These are phyloP conservation scores for Globisporangium heterothallicum DNA, from an alignment of 352 stramenopile genomes.

Conservation along the genomic window DNA sequence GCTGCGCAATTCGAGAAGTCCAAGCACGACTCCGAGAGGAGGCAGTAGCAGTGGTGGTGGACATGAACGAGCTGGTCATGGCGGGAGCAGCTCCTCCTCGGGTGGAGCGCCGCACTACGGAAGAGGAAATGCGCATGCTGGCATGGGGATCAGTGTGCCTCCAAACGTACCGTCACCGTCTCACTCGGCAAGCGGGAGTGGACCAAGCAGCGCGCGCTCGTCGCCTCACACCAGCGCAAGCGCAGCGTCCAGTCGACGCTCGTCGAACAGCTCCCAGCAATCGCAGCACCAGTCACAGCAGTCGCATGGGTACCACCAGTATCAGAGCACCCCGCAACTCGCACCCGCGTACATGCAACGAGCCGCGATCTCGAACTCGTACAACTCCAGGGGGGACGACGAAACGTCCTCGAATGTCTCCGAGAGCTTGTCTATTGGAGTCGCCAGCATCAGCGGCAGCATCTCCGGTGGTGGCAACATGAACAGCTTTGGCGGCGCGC, in stretches of 20 bases:
- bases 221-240: conserved; percentile 23
- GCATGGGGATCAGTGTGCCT: conserved; percentile 49
- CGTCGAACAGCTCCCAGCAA: conserved; percentile 21
- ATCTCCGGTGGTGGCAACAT: background rate
- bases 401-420: conserved; percentile 60
- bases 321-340: conserved; percentile 11
- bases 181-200: conserved; percentile 15
- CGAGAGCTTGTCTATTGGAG: conserved; percentile 35
- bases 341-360: conserved; percentile 42
- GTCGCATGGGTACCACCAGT: background rate
- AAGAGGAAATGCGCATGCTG: conserved; percentile 8
- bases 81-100: background rate
- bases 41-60: background rate
- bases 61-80: too few relatives aligned
- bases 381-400: conserved; percentile 47
- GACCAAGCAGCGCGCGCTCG: conserved; percentile 20
- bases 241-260: conserved; percentile 18
- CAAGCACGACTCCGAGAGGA: conserved; percentile 16
- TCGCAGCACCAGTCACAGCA: conserved; percentile 26
- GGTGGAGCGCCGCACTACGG: conserved; percentile 1
- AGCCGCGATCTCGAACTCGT: conserved; percentile 59
- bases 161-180: conserved; percentile 25
- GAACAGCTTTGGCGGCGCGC: conserved; percentile 1
- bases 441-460: conserved; percentile 7
- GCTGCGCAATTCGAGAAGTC: conserved; percentile 22